Conservation (phyloP, 2,329 filamentous ascomycete species). For the Emergomyces orientalis region DNA sequence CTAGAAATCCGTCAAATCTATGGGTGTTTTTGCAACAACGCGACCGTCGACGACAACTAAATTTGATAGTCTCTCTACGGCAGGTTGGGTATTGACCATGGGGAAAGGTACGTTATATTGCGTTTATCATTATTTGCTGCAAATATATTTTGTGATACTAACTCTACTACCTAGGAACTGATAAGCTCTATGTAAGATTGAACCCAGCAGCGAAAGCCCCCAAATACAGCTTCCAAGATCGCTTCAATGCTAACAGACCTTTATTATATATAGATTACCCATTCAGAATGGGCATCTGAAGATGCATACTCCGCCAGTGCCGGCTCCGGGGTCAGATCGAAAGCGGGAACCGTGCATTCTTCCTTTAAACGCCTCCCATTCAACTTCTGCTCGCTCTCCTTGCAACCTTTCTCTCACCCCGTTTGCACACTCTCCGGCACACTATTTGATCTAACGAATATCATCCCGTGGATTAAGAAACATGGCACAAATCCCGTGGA, state of each 20-base stretch:
- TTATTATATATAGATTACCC: constrained; percentile 59
- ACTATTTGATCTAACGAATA: constrained; percentile 92
- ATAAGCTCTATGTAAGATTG: constrained; percentile 41
- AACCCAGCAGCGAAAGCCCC: background rate
- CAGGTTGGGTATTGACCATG: constrained; percentile 10
- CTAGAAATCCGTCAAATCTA: too few relatives aligned
- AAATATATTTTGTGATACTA: constrained; percentile 3
- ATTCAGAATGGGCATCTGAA: constrained; percentile 91
- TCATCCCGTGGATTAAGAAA: constrained; percentile 87
- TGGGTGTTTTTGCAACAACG: background rate
- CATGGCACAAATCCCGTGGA: constrained; percentile 86
- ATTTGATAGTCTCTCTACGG: background rate
- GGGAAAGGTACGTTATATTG: constrained; percentile 27
- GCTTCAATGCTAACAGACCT: constrained; percentile 10
- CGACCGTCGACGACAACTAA: background rate
- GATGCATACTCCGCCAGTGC: constrained; percentile 79
- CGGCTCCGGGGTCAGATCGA: constrained; percentile 54
- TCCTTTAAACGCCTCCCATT: constrained; percentile 85
- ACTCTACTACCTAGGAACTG: constrained; percentile 31
- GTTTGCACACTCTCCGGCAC: constrained; percentile 83
- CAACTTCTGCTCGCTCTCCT: constrained; percentile 93
- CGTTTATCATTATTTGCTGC: constrained; percentile 9
- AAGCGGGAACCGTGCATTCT: constrained; percentile 44
- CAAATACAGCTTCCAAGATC: background rate
- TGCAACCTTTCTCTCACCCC: constrained; percentile 90